Conservation (phyloP, 2,329 filamentous ascomycete genomes). For the Penicillium sp. region DNA sequence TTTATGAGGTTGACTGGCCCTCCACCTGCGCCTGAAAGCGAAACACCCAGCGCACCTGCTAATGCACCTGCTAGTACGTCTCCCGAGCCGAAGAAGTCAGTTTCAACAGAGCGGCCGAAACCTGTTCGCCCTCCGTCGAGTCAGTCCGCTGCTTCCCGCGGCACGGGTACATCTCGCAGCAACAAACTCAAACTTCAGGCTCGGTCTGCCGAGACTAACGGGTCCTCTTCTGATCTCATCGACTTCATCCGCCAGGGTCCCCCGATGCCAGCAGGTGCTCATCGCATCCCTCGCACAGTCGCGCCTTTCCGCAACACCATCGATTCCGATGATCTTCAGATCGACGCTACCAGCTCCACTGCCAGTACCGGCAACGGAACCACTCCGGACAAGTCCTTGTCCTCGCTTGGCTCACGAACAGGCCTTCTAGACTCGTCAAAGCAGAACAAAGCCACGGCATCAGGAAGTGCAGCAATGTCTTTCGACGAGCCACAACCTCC, state of each 20-base stretch:
- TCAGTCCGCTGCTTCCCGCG: conserved; percentile 18
- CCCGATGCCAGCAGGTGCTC: conserved; percentile 60
- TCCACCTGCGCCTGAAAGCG: conserved; percentile 38
- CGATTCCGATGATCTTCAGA: conserved; percentile 72
- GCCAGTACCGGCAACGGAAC: conserved; percentile 55
- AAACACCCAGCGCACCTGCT: conserved; percentile 11
- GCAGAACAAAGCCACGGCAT: conserved; percentile 20
- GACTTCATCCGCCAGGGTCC: conserved; percentile 93
- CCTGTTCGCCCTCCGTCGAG: conserved; percentile 17
- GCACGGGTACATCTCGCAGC: conserved; percentile 19
- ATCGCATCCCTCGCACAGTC: conserved; percentile 76
- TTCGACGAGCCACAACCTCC: conserved; percentile 43
- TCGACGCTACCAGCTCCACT: conserved; percentile 39
- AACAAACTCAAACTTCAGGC: conserved; percentile 61
- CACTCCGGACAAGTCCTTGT: conserved; percentile 47
- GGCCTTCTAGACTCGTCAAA: conserved; percentile 58
- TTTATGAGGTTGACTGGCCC: conserved; percentile 88
- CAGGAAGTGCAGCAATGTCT: conserved; percentile 10
- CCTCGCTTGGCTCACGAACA: conserved; percentile 72
- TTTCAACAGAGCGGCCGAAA: conserved; percentile 3
- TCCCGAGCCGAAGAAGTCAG: conserved; percentile 1
- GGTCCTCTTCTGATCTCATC: conserved; percentile 78
- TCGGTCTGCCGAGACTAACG: conserved; percentile 66
- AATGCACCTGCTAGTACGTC: conserved; percentile 12
- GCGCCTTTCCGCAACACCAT: conserved; percentile 83